Percentiles rank a stretch among this genome's conserved stretches.
Conservation (phyloP, 345 rosid genomes). For the Lagerstroemia speciosa region DNA sequence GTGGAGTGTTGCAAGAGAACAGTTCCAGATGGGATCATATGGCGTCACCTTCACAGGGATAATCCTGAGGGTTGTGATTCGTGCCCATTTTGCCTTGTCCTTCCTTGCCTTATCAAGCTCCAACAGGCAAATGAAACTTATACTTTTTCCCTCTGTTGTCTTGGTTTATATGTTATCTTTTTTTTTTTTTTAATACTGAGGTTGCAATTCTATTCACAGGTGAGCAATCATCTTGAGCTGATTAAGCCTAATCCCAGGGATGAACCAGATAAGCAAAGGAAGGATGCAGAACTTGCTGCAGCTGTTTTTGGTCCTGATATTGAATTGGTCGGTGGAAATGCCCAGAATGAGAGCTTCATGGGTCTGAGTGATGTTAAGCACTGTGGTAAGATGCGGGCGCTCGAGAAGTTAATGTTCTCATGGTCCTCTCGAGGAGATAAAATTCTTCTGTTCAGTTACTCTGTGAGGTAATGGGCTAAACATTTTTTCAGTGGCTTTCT, state of each 20-base stretch:
- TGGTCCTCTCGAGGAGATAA: conserved; percentile 88
- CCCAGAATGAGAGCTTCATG: conserved; percentile 69
- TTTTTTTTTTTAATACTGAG: neutral
- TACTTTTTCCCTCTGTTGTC: neutral
- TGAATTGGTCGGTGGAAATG: conserved; percentile 70
- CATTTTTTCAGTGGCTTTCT: neutral
- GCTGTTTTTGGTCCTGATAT: conserved; percentile 75
- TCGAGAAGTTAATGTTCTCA: conserved; percentile 71
- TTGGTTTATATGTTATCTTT: neutral
- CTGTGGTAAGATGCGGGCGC: conserved; percentile 91
- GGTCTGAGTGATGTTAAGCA: conserved; percentile 68
- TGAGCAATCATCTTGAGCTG: conserved; percentile 95
- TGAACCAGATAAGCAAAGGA: conserved; percentile 75
- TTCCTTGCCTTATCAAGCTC: conserved; percentile 83
- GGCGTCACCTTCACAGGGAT: conserved; percentile 84
- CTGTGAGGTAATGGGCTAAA: conserved; percentile 56
- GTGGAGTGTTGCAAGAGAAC: conserved; percentile 86
- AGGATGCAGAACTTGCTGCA: conserved; percentile 79
- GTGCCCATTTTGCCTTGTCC: conserved; percentile 94
- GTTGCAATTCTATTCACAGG: conserved; percentile 24
- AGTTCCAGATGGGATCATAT: conserved; percentile 74
- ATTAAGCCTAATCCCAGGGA: conserved; percentile 90
- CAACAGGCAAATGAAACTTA: conserved; percentile 47
- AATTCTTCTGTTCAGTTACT: conserved; percentile 87
- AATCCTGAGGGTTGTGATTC: conserved; percentile 86